Percentiles rank a stretch among this genome's conserved stretches.
phyloP scores from a whole-genome alignment of 2,329 filamentous ascomycete genomes.

The Grosmannia huntii region DNA sequence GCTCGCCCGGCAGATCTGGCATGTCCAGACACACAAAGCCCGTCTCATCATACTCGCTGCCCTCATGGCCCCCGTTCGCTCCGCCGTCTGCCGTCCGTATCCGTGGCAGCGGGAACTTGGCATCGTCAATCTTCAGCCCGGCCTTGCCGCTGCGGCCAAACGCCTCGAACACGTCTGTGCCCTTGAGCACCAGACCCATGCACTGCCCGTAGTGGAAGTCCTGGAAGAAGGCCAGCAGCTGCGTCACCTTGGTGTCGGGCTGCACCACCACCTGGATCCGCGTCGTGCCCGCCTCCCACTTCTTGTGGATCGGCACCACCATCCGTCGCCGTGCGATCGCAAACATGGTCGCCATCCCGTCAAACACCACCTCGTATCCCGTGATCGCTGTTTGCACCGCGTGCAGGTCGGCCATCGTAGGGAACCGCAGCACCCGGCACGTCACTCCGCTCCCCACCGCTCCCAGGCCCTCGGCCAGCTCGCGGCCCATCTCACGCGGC shows the following conservation, averaged over 20 bases:
- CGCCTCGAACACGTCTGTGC: constrained; percentile 69
- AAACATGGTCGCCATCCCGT: constrained; percentile 59
- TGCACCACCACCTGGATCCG: constrained; percentile 68
- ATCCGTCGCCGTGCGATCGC: constrained; percentile 73
- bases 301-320: constrained; percentile 89
- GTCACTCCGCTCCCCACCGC: constrained; percentile 45
- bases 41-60: constrained; percentile 29
- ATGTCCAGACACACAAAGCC: constrained; percentile 76
- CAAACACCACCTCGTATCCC: constrained; percentile 64
- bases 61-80: constrained; percentile 25
- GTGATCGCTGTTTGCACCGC: constrained; percentile 68
- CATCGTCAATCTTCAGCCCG: constrained; percentile 70
- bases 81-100: constrained; percentile 20
- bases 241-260: constrained; percentile 55
- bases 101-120: constrained; percentile 75
- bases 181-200: constrained; percentile 79
- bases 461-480: constrained; percentile 51
- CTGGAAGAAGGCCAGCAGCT: constrained; percentile 77
- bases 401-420: constrained; percentile 57
- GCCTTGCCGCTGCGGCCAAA: constrained; percentile 55
- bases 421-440: constrained; percentile 59
- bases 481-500: constrained; percentile 46
- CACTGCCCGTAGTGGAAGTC: constrained; percentile 77
- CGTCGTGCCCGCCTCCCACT: constrained; percentile 74
- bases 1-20: constrained; percentile 79